These are phyloP conservation scores for Neocucurbitaria cava DNA, from an alignment of 2,329 filamentous ascomycete species.

Conservation along the genomic window DNA sequence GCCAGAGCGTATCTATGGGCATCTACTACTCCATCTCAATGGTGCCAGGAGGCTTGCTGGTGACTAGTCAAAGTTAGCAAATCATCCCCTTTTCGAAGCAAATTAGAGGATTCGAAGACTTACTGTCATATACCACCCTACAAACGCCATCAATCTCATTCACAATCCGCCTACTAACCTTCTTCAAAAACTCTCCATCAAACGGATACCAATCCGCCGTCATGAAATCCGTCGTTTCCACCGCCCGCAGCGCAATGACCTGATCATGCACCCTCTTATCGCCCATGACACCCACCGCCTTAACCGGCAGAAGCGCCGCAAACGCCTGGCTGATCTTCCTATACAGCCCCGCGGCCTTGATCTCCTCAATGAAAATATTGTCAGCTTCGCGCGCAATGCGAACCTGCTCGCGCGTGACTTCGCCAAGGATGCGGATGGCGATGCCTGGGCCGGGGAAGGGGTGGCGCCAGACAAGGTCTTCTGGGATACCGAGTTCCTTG, in stretches of 20 bases:
- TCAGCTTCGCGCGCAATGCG: conserved; percentile 81
- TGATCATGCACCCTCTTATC: conserved; percentile 73
- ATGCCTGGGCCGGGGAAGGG: conserved; percentile 80
- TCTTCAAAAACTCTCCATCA: conserved; percentile 68
- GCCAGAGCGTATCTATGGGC: neutral
- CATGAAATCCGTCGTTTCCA: conserved; percentile 75
- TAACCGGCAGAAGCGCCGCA: conserved; percentile 70
- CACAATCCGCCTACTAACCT: conserved; percentile 71
- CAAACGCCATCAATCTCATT: conserved; percentile 78
- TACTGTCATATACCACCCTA: conserved; percentile 73
- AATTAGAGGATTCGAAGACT: conserved; percentile 40
- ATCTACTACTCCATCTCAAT: conserved; percentile 74
- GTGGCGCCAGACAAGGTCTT: conserved; percentile 79
- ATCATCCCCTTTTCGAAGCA: conserved; percentile 14
- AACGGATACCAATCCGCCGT: conserved; percentile 75
- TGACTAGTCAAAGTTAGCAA: conserved; percentile 52
- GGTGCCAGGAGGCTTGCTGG: conserved; percentile 72
- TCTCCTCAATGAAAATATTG: conserved; percentile 78
- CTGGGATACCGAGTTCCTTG: conserved; percentile 71
- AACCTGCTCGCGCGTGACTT: conserved; percentile 80
- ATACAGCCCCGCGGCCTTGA: conserved; percentile 75
- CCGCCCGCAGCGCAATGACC: conserved; percentile 67
- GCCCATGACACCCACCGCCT: conserved; percentile 72
- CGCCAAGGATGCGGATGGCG: conserved; percentile 81
- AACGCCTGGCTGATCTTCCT: conserved; percentile 74